Evolutionary conservation across 768 basidiomycete species (phyloP).

Genomic region (Lactarius akahatsu): DNA sequence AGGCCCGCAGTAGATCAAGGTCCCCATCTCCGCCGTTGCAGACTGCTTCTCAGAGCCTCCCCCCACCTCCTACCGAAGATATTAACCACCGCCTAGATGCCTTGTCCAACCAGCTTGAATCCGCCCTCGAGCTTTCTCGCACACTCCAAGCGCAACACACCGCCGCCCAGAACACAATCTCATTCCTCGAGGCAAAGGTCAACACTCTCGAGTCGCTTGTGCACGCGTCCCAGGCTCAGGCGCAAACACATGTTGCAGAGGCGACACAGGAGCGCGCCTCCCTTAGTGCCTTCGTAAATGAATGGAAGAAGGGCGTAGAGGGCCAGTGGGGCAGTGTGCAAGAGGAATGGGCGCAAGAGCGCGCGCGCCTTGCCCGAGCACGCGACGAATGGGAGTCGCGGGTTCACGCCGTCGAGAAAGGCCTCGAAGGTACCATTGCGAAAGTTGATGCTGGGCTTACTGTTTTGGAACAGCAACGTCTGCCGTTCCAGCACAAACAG

Average conservation of each 20-base stretch:
- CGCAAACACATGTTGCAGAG: slow-evolving; percentile 39
- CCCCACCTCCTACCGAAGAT: slow-evolving; percentile 46
- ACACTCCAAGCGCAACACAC: slow-evolving; percentile 76
- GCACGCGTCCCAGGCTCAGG: slow-evolving; percentile 45
- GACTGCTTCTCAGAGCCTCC: slow-evolving; percentile 25
- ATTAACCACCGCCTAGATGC: slow-evolving; percentile 60
- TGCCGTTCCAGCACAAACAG: slow-evolving; percentile 25
- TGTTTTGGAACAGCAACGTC: slow-evolving; percentile 39
- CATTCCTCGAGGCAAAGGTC: slow-evolving; percentile 66
- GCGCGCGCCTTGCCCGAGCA: slow-evolving; percentile 69
- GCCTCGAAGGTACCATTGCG: slow-evolving; percentile 47
- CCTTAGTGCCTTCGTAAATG: slow-evolving; percentile 53
- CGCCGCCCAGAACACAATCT: slow-evolving; percentile 73
- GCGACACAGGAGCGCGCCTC: slow-evolving; percentile 46
- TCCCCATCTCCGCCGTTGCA: slow-evolving; percentile 33
- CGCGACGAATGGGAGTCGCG: slow-evolving; percentile 80
- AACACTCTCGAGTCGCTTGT: slow-evolving; percentile 65
- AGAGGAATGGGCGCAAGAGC: slow-evolving; percentile 81
- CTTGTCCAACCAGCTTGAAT: slow-evolving; percentile 70
- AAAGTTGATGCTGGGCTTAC: slow-evolving; percentile 39
- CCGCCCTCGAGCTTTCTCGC: slow-evolving; percentile 69
- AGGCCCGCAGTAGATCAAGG: slow-evolving; percentile 35
- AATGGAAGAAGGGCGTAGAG: slow-evolving; percentile 80
- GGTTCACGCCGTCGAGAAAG: slow-evolving; percentile 51
- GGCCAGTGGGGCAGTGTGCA: slow-evolving; percentile 75